phyloP scores from a whole-genome alignment of 73 alveolate species.

The Paraurostyla sp. region DNA sequence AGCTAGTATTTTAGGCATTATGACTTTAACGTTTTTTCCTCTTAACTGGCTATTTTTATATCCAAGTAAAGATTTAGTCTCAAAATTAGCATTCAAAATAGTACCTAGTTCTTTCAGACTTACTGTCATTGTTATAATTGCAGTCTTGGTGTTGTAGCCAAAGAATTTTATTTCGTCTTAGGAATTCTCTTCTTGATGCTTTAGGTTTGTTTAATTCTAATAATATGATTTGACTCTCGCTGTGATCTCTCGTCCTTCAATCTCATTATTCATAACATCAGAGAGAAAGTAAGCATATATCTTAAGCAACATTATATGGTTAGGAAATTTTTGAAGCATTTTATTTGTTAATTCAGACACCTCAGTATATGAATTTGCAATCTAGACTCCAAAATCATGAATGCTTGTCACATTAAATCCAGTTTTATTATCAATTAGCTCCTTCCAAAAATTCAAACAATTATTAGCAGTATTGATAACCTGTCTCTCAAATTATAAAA shows the following conservation, averaged over 20 bases:
- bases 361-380: conserved; percentile 2
- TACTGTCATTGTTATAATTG: conserved; percentile 52
- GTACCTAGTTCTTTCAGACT: conserved; percentile 45
- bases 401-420: conserved; percentile 44
- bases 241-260: conserved; percentile 1
- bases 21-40: conserved; percentile 48
- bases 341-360: neutral
- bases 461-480: conserved; percentile 29
- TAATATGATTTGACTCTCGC: neutral
- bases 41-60: conserved; percentile 5
- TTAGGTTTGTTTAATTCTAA: neutral
- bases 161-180: conserved; percentile 47
- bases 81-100: conserved; percentile 57
- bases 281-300: conserved; percentile 40
- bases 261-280: conserved; percentile 64
- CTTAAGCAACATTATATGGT: conserved; percentile 32
- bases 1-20: conserved; percentile 54
- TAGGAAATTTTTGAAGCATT: conserved; percentile 19
- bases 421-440: conserved; percentile 24
- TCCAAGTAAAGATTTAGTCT: conserved; percentile 37
- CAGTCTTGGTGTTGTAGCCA: conserved; percentile 48
- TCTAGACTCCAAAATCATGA: conserved; percentile 63
- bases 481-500: conserved; percentile 7
- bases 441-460: conserved; percentile 66
- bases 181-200: neutral